Evolutionary conservation across 2,329 filamentous ascomycete genomes (phyloP), one percentile per base, ranked within the genome.

Genomic region (Colletotrichum phormii): DNA sequence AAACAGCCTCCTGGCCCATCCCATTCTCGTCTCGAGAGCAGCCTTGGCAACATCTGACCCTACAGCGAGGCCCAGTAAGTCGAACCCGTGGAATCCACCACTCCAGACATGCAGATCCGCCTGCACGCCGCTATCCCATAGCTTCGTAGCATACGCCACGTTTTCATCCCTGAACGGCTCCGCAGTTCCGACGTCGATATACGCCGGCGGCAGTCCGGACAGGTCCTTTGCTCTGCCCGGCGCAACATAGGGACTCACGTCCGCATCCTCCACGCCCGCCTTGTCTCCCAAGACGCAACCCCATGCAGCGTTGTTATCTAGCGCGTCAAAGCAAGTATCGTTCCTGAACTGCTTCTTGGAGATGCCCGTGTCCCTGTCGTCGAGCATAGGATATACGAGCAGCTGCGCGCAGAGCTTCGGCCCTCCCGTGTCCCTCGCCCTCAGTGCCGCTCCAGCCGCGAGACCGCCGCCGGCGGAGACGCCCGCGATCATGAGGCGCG

Each of bases 371-470:
- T 79, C 78, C 54, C 81, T 77, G 72, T 87, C 83, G 75, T 88
- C 85, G 13, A 88, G 77, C 85, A 87, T 87, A 4, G 84, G 85
- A 61, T 84, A 84, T 58, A 84, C 78, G 12, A 87, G 80, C 57
- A 87, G 79, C 77, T 86, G 82, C 15, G 75, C 77, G 81, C 83
- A 53, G 77, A 81, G 67, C 82, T 74, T 51, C 75, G 78, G 67
- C 76, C 83, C 55, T 53, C 75, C 62, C 26, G 77, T 72, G 71
- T 84, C 81, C 24, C 83, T 77, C 8, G 83, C 83, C 72, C 83
- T 78, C 59, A 86, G 75, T 1, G 81, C 79, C 37, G 83, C 75
- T 7, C 78, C 80, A 0, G 84, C 82, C 0, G 83, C 84, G 1
- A 87, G 76, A 2, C 81, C 82, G 15, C 81, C 86, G 2, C 86